A percentile compares a stretch with the other conserved stretches of the same genome.
These are phyloP conservation scores for Trypanosoma boissoni DNA, from an alignment of 208 protist genomes.

Conservation along the genomic window DNA sequence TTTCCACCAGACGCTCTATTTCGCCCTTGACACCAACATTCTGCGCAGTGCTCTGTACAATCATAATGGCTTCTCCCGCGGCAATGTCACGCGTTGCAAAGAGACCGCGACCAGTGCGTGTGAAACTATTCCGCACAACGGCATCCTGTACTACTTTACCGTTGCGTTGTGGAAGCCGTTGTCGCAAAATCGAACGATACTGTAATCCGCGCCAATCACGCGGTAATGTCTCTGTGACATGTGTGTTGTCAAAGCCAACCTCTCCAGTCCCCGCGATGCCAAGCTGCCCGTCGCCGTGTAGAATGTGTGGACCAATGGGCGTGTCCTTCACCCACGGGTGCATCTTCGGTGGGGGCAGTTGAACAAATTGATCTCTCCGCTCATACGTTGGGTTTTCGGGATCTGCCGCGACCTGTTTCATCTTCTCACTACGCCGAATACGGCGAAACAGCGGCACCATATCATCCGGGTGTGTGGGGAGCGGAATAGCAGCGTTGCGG, in stretches of 20 bases:
- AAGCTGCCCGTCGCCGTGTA: constrained; percentile 83
- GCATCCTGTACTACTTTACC: constrained; percentile 66
- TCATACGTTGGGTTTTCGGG: constrained; percentile 54
- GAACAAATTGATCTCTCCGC: constrained; percentile 48
- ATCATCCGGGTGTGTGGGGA: constrained; percentile 58
- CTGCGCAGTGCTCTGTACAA: constrained; percentile 74
- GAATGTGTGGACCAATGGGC: constrained; percentile 65
- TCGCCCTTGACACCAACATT: constrained; percentile 81
- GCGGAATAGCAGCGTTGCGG: constrained; percentile 60
- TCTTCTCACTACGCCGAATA: constrained; percentile 54
- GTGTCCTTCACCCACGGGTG: constrained; percentile 84
- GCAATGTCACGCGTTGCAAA: constrained; percentile 71
- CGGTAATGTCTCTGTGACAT: constrained; percentile 23
- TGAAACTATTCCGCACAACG: constrained; percentile 76
- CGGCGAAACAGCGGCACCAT: constrained; percentile 64
- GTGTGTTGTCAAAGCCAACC: constrained; percentile 72
- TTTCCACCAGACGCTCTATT: constrained; percentile 71
- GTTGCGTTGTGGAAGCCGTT: constrained; percentile 61
- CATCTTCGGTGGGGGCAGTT: constrained; percentile 41
- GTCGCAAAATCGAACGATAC: constrained; percentile 57
- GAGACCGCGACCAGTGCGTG: constrained; percentile 73
- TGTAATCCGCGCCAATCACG: constrained; percentile 61
- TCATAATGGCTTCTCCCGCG: constrained; percentile 80
- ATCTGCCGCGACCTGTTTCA: constrained; percentile 43
- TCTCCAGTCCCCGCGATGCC: constrained; percentile 66